Evolutionary conservation across 805 yeast genomes (phyloP).

Genomic region (Candida golubevii): DNA sequence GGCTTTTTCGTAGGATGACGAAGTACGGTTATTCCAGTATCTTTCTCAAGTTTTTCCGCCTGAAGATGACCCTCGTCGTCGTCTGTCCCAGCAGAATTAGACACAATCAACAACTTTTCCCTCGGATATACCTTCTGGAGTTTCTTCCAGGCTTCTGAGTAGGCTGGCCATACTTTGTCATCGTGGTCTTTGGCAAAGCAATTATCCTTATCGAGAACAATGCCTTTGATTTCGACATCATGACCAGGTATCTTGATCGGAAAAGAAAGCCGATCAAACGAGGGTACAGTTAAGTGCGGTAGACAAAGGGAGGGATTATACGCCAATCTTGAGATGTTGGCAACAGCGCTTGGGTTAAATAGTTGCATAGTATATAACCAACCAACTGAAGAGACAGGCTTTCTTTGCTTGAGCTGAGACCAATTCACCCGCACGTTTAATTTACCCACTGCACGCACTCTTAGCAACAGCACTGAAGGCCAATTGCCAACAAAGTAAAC

Average conservation of each 20-base stretch:
- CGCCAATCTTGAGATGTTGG: slow-evolving; percentile 58
- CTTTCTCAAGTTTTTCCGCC: slow-evolving; percentile 57
- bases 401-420: too few relatives aligned
- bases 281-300: slow-evolving; percentile 56
- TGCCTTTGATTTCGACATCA: slow-evolving; percentile 51
- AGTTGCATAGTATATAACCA: slow-evolving; percentile 11
- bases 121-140: slow-evolving; percentile 56
- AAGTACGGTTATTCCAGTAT: slow-evolving; percentile 66
- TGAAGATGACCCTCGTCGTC: slow-evolving; percentile 61
- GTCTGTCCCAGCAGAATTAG: slow-evolving; percentile 89
- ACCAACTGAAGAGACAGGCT: too few relatives aligned
- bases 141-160: slow-evolving; percentile 50
- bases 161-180: slow-evolving; percentile 75
- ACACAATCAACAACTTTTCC: slow-evolving; percentile 66
- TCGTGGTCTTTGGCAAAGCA: slow-evolving; percentile 86
- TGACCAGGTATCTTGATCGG: slow-evolving; percentile 42
- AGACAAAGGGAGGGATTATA: slow-evolving; percentile 63
- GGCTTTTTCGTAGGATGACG: slow-evolving; percentile 77
- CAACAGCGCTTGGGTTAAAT: slow-evolving; percentile 73
- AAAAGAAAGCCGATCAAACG: slow-evolving; percentile 57
- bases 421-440: too few relatives aligned
- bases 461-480: too few relatives aligned
- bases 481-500: too few relatives aligned
- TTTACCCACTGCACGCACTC: too few relatives aligned
- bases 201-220: slow-evolving; percentile 91